A percentile compares a stretch with the other conserved stretches of the same genome.
Conservation (phyloP, 2,329 filamentous ascomycete species). For the Teratosphaeria viscida region DNA sequence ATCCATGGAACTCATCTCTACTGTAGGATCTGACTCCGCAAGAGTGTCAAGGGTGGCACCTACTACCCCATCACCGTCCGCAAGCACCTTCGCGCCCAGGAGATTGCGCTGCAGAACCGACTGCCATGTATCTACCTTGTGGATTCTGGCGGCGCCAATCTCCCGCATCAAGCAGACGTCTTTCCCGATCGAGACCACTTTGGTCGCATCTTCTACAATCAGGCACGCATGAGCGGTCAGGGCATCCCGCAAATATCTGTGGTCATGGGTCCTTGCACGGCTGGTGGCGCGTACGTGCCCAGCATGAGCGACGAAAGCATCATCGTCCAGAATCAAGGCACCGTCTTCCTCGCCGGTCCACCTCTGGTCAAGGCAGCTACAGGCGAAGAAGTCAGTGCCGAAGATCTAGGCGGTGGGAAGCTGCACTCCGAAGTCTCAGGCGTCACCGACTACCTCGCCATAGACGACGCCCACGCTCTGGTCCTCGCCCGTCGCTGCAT, state of each 20-base stretch:
- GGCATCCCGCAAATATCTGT: conserved; percentile 90
- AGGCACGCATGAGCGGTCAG: conserved; percentile 79
- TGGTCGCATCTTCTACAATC: conserved; percentile 95
- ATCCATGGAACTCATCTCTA: neutral
- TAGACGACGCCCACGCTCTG: conserved; percentile 86
- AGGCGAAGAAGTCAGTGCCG: conserved; percentile 79
- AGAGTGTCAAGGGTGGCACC: conserved; percentile 76
- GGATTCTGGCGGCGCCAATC: conserved; percentile 88
- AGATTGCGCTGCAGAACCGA: conserved; percentile 80
- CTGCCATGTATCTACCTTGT: conserved; percentile 86
- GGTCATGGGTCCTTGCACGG: conserved; percentile 95
- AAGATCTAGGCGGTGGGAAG: conserved; percentile 81
- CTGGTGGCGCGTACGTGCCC: conserved; percentile 89
- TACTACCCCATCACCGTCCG: conserved; percentile 97
- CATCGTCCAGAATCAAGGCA: conserved; percentile 90
- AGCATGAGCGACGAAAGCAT: conserved; percentile 97
- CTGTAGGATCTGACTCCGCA: conserved; percentile 8
- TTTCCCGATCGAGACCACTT: conserved; percentile 95
- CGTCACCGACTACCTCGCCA: conserved; percentile 89
- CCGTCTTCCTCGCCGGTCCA: conserved; percentile 91
- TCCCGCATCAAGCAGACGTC: conserved; percentile 89
- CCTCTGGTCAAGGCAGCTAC: conserved; percentile 94
- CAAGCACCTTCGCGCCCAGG: conserved; percentile 89
- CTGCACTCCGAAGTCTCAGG: conserved; percentile 86
- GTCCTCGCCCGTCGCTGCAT: conserved; percentile 75